Evolutionary conservation across 2,329 filamentous ascomycete genomes (phyloP).

Genomic region (Epicoccum sorghinum): DNA sequence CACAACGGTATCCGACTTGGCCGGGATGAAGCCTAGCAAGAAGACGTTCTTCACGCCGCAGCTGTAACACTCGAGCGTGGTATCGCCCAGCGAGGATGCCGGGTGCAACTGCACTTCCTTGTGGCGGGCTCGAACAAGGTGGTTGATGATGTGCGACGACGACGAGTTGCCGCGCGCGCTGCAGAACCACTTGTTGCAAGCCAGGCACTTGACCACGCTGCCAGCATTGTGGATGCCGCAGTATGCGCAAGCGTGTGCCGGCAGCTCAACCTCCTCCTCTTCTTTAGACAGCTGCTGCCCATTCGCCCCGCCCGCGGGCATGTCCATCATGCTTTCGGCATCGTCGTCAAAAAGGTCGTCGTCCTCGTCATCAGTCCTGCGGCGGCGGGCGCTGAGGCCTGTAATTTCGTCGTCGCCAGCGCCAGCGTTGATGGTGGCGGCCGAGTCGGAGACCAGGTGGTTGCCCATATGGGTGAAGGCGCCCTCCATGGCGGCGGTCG

Average conservation of each 20-base stretch:
- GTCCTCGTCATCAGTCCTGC: slow-evolving; percentile 85
- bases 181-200: slow-evolving; percentile 99
- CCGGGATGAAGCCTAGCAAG: slow-evolving; percentile 94
- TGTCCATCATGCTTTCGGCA: slow-evolving; percentile 75
- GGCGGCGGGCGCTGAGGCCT: slow-evolving; percentile 70
- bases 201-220: slow-evolving; percentile 93
- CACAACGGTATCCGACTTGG: slow-evolving; percentile 97
- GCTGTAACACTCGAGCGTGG: slow-evolving; percentile 97
- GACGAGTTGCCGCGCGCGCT: slow-evolving; percentile 95
- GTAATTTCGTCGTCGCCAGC: slow-evolving; percentile 87
- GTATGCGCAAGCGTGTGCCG: slow-evolving; percentile 89
- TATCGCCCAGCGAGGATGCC: slow-evolving; percentile 90
- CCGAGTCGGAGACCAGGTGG: slow-evolving; percentile 82
- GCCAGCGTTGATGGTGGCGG: slow-evolving; percentile 85
- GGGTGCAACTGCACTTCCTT: slow-evolving; percentile 99
- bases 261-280: slow-evolving; percentile 84
- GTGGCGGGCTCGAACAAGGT: slow-evolving; percentile 93
- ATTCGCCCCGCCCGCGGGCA: slow-evolving; percentile 76
- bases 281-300: slow-evolving; percentile 59
- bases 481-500: slow-evolving; percentile 69
- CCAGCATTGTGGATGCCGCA: slow-evolving; percentile 96
- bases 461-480: slow-evolving; percentile 89
- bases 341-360: slow-evolving; percentile 82
- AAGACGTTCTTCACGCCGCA: slow-evolving; percentile 99
- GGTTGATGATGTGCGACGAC: slow-evolving; percentile 97